phyloP scores from a whole-genome alignment of 2,329 filamentous ascomycete genomes.

The Epichloe gansuensis region DNA sequence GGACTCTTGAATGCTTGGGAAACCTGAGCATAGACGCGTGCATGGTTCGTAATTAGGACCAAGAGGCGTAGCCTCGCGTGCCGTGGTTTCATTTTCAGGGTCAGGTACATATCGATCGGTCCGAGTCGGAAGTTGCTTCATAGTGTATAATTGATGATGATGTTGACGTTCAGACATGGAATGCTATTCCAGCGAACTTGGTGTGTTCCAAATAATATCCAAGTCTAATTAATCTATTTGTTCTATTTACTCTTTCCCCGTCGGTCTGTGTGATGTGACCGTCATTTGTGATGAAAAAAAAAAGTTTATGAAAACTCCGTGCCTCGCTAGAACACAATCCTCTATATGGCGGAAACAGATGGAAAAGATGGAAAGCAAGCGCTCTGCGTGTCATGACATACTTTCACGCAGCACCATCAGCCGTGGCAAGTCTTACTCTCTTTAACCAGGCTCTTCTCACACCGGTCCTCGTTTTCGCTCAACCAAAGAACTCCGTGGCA shows the following conservation, averaged over 20 bases:
- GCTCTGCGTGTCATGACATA: neutral
- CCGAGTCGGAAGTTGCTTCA: too few species aligned
- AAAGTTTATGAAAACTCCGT: neutral
- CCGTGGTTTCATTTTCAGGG: neutral
- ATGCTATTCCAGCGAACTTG: too few species aligned
- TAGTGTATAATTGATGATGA: too few species aligned
- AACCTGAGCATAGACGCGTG: neutral
- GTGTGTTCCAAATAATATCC: neutral
- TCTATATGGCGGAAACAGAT: neutral
- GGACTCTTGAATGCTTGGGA: neutral
- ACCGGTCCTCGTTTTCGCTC: constrained; percentile 8
- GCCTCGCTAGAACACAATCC: neutral
- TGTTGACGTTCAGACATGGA: too few species aligned
- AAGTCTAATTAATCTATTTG: neutral
- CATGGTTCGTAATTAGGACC: neutral
- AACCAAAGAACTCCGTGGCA: constrained; percentile 17
- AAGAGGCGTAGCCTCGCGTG: neutral
- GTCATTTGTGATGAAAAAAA: neutral
- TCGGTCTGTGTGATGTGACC: neutral
- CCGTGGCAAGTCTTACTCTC: neutral
- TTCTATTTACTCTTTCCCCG: neutral
- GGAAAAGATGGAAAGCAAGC: neutral
- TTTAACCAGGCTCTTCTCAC: neutral
- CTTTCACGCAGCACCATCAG: neutral
- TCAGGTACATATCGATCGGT: too few species aligned